phyloP scores from a whole-genome alignment of 2,329 filamentous ascomycete genomes.

The Lasiodiplodia sp. region DNA sequence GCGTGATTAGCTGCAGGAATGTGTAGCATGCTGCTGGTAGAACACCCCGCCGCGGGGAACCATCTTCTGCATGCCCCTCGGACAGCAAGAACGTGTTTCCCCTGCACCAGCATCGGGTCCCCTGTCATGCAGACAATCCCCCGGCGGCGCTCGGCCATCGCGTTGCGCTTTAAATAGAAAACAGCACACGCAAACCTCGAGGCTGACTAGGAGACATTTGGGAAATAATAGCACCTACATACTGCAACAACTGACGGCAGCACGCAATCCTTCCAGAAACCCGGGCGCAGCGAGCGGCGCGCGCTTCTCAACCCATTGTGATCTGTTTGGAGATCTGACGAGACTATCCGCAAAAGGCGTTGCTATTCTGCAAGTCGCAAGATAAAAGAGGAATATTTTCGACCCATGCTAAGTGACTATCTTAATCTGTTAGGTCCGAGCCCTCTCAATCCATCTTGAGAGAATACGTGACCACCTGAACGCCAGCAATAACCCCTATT shows the following conservation, averaged over 20 bases:
- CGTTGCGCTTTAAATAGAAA: background rate
- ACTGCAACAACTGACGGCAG: background rate
- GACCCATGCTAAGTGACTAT: background rate
- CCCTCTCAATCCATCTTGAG: background rate
- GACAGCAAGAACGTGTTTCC: background rate
- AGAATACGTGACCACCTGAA: background rate
- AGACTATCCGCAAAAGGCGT: background rate
- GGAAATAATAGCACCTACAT: background rate
- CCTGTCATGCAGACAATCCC: background rate
- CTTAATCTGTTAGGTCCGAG: background rate
- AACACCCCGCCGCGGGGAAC: background rate
- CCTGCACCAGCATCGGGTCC: background rate
- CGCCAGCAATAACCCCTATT: conserved; percentile 1
- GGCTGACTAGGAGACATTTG: background rate
- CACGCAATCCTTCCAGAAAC: background rate
- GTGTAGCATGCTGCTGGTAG: conserved; percentile 1
- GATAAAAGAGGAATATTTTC: conserved; percentile 1
- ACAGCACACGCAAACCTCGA: background rate
- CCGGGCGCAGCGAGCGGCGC: background rate
- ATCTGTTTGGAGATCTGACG: background rate
- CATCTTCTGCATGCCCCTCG: background rate
- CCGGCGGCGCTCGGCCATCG: background rate
- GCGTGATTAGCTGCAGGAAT: background rate
- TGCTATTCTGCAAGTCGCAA: background rate
- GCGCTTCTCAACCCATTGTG: background rate